Percentiles rank a stretch among this genome's conserved stretches.
These are phyloP conservation scores for Sugiyamaella xylanicola DNA, from an alignment of 1,139 yeast genomes.

Conservation along the genomic window DNA sequence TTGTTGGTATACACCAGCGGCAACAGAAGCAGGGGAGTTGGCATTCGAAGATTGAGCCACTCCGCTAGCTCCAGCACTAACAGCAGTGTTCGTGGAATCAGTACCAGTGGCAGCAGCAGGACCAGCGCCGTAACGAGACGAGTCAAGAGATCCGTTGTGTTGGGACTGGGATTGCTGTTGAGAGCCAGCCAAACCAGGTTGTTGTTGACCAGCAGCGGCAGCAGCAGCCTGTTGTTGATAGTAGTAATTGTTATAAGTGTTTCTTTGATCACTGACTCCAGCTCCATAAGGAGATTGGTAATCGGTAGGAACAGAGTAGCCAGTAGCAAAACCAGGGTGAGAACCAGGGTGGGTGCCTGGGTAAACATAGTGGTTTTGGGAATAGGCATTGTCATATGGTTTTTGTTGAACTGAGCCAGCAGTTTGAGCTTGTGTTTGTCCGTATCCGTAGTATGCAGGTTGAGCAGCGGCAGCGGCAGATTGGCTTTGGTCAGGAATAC, in stretches of 20 bases:
- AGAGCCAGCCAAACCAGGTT: not conserved
- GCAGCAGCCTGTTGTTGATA: slow-evolving; percentile 25
- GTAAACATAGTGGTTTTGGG: slow-evolving; percentile 34
- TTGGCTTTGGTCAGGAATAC: slow-evolving; percentile 24
- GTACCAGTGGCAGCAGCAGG: slow-evolving; percentile 19
- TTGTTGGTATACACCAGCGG: slow-evolving; percentile 32
- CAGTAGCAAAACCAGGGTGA: slow-evolving; percentile 26
- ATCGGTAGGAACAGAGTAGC: slow-evolving; percentile 23
- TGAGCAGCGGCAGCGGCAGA: slow-evolving; percentile 15
- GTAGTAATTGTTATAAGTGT: slow-evolving; percentile 24
- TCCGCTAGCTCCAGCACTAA: slow-evolving; percentile 20
- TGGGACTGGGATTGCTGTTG: slow-evolving; percentile 23
- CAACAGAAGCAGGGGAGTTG: slow-evolving; percentile 31
- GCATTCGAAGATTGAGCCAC: slow-evolving; percentile 21
- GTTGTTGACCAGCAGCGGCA: slow-evolving; percentile 18
- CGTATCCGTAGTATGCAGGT: slow-evolving; percentile 25
- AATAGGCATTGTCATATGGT: slow-evolving; percentile 29
- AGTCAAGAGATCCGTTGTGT: slow-evolving; percentile 16
- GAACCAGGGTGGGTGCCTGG: slow-evolving; percentile 33
- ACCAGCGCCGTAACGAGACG: slow-evolving; percentile 22
- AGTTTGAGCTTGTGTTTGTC: slow-evolving; percentile 24
- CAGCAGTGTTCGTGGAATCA: slow-evolving; percentile 9
- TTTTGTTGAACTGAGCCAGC: slow-evolving; percentile 29
- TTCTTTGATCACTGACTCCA: slow-evolving; percentile 23
- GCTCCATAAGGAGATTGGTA: slow-evolving; percentile 24